Evolutionary conservation across 148 eudicot genomes (phyloP), one percentile per base, ranked within the genome.

Genomic region (Vaccinium myrtillus): DNA sequence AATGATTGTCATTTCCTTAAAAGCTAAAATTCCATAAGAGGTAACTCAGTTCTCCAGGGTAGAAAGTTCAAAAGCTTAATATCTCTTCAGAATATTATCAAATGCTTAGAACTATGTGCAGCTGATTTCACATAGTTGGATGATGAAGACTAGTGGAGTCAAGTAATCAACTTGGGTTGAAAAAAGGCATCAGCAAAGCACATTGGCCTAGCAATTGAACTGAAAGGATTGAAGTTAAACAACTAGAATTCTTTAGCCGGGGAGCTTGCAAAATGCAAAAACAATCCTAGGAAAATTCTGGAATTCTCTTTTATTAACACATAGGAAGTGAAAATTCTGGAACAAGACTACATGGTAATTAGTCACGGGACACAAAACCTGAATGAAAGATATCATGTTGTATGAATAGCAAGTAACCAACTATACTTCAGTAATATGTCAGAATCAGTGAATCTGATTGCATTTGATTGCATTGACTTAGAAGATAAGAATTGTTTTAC

Each of bases 401-500:
- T 2, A 79, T 30, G 67, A 54, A 32, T 30, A 80, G 21, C 14
- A 30, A 23, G 80, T 25, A 27, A 78, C 25, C 18, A 18, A 77
- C 25, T 50, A 11, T 77, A 12, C 2, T 25, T 9, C 1, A 73
- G 1, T 71, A 25, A 67, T 5, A 21, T 30, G 27, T 78, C 36
- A 53, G 54, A 12, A 5, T 78, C 65, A 23, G 21, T 50, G 5
- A 13, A 69, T 13, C 59, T 9, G 10, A 19, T 81, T 46, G 12
- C 32, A 51, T 11, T 43, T 83, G 75, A 63, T 50, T 39, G 16
- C 4, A 19, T 71, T 50, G 30, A 6, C 8, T 61, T 23, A 50
- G 21, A 10, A 27, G 27, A 69, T 46, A 43, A 75, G 2, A 83
- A 75, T 14, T 75, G 54, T 2, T 25, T 81, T 91, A 97, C 99